Evolutionary conservation across 352 stramenopile genomes (phyloP).

Genomic region (Pythium dissimile): DNA sequence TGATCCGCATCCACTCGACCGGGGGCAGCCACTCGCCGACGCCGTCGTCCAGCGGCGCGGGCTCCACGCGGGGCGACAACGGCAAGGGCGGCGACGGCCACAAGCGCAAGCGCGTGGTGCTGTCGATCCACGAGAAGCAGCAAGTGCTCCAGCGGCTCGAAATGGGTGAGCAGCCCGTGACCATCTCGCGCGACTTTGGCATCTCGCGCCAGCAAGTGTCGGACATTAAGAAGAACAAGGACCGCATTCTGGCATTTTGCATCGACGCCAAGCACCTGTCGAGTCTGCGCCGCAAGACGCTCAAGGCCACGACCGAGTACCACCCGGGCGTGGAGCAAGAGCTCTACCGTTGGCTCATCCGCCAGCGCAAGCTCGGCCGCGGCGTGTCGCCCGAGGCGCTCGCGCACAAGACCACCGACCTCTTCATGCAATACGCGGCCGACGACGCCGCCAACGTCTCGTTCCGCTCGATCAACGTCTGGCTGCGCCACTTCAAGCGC

Average conservation of each 20-base stretch:
- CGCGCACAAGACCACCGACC: slow-evolving; percentile 46
- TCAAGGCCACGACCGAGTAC: slow-evolving; percentile 62
- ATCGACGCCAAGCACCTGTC: slow-evolving; percentile 71
- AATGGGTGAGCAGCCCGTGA: slow-evolving; percentile 54
- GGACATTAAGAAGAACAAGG: slow-evolving; percentile 86
- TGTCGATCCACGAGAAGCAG: slow-evolving; percentile 84
- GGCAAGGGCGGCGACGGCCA: slow-evolving; percentile 1
- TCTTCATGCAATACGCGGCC: slow-evolving; percentile 67
- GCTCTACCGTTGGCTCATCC: slow-evolving; percentile 82
- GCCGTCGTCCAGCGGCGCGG: slow-evolving; percentile 8
- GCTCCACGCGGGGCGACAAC: neutral
- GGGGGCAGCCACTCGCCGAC: slow-evolving; percentile 3
- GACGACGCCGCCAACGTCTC: slow-evolving; percentile 33
- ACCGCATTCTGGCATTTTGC: slow-evolving; percentile 74
- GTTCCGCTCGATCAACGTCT: slow-evolving; percentile 45
- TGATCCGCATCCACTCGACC: slow-evolving; percentile 7
- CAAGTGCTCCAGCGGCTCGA: slow-evolving; percentile 75
- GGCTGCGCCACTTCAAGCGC: slow-evolving; percentile 68
- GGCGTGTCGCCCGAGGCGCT: slow-evolving; percentile 46
- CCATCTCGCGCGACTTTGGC: slow-evolving; percentile 54
- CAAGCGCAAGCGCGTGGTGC: slow-evolving; percentile 81
- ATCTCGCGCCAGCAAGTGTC: slow-evolving; percentile 82
- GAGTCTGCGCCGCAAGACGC: slow-evolving; percentile 70
- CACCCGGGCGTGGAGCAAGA: slow-evolving; percentile 78
- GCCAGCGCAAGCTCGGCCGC: slow-evolving; percentile 49